phyloP scores from a whole-genome alignment of 108 stramenopile genomes.

The Skeletonema menzelii region DNA sequence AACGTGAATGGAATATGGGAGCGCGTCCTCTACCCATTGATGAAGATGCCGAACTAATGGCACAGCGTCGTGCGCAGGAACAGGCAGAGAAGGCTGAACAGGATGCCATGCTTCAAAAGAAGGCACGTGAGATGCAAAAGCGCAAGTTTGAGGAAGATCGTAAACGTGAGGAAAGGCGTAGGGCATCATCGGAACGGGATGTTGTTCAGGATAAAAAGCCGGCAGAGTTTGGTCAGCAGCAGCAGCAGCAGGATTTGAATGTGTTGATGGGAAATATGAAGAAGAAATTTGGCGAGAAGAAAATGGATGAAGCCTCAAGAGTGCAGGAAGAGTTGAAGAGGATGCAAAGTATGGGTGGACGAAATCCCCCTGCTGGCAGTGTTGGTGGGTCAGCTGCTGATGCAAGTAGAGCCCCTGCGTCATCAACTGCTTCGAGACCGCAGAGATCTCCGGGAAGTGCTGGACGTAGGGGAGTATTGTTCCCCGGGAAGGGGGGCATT shows the following conservation, averaged over 20 bases:
- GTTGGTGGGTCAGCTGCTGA: background rate
- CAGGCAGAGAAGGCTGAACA: constrained; percentile 4
- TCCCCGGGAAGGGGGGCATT: constrained; percentile 24
- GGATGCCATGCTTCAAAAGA: constrained; percentile 15
- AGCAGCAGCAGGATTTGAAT: constrained; percentile 5
- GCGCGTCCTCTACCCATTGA: constrained; percentile 21
- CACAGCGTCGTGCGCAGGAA: background rate
- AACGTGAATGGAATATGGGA: constrained; percentile 2
- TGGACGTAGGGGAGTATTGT: constrained; percentile 3
- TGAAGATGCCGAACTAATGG: constrained; percentile 19
- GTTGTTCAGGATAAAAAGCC: constrained; percentile 16
- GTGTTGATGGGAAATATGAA: constrained; percentile 25
- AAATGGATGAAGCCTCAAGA: constrained; percentile 25
- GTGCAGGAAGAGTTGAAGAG: constrained; percentile 16
- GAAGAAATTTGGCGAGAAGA: constrained; percentile 21
- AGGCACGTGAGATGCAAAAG: constrained; percentile 12
- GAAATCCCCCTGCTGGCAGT: background rate
- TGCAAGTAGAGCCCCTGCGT: background rate
- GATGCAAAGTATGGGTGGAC: constrained; percentile 1
- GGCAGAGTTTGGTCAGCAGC: background rate
- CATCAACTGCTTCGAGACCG: background rate
- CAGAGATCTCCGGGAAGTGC: background rate
- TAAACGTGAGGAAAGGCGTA: constrained; percentile 16
- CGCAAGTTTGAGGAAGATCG: constrained; percentile 5
- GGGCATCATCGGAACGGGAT: constrained; percentile 21